These are phyloP conservation scores for Penicillium frequentans DNA, from an alignment of 2,329 filamentous ascomycete genomes.

Conservation along the genomic window DNA sequence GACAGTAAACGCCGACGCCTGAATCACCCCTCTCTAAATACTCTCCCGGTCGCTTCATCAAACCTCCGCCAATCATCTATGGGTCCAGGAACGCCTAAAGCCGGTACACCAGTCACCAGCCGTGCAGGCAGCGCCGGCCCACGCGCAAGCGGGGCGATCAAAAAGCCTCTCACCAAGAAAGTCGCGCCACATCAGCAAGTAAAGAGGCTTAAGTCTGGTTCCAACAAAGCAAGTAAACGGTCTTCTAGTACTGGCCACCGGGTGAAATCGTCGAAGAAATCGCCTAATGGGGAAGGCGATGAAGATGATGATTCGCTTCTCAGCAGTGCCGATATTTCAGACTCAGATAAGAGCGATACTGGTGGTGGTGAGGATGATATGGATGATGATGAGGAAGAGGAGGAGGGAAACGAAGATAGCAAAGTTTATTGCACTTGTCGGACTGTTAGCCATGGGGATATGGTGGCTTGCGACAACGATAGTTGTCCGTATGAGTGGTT, in stretches of 20 bases:
- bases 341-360: constrained; percentile 43
- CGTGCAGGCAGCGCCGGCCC: constrained; percentile 63
- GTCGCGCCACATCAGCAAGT: constrained; percentile 56
- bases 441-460: constrained; percentile 64
- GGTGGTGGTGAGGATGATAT: constrained; percentile 40
- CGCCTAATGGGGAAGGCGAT: constrained; percentile 40
- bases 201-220: constrained; percentile 38
- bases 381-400: constrained; percentile 51
- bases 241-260: constrained; percentile 43
- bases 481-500: constrained; percentile 67
- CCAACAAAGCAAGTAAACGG: constrained; percentile 42
- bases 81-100: constrained; percentile 64
- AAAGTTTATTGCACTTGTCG: constrained; percentile 67
- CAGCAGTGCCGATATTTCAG: constrained; percentile 51
- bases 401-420: constrained; percentile 57
- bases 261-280: constrained; percentile 43
- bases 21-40: constrained; percentile 50
- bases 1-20: constrained; percentile 62
- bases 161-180: constrained; percentile 54
- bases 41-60: constrained; percentile 55
- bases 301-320: constrained; percentile 55
- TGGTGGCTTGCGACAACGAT: constrained; percentile 68
- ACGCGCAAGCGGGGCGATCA: constrained; percentile 38
- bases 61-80: constrained; percentile 61
- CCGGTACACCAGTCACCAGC: constrained; percentile 51